Conservation (phyloP, 306 rosid genomes). For the Corylus americana region DNA sequence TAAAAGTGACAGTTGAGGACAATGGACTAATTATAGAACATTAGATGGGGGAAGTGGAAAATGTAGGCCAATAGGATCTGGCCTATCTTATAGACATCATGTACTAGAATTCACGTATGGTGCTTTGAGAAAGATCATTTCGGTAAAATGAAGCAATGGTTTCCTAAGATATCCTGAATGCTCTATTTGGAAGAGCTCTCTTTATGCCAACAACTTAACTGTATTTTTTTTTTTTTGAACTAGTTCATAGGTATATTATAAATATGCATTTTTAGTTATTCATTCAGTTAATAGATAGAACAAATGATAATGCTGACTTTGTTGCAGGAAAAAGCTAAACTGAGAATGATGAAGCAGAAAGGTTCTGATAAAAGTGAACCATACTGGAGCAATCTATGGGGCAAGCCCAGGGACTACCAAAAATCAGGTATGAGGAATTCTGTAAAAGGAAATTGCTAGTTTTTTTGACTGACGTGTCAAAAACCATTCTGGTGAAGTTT, state of each 20-base stretch:
- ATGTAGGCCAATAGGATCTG: neutral
- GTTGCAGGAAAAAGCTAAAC: slow-evolving; percentile 69
- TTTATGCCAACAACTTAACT: neutral
- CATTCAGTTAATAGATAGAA: slow-evolving; percentile 9
- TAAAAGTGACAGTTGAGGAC: neutral
- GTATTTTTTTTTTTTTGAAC: neutral
- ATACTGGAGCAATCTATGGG: slow-evolving; percentile 85
- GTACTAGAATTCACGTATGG: neutral
- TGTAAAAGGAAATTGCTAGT: slow-evolving; percentile 1
- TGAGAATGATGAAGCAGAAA: slow-evolving; percentile 74
- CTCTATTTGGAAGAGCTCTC: neutral
- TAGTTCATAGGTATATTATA: neutral
- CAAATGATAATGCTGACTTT: slow-evolving; percentile 15
- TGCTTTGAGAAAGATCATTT: neutral
- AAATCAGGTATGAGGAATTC: slow-evolving; percentile 54
- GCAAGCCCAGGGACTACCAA: slow-evolving; percentile 52
- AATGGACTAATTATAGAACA: neutral
- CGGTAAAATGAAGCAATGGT: neutral
- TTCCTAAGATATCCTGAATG: neutral
- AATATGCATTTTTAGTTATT: neutral
- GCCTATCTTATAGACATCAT: neutral
- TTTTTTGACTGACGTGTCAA: neutral
- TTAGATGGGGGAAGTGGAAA: neutral
- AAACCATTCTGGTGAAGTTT: neutral
- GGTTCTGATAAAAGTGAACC: slow-evolving; percentile 45